These are phyloP conservation scores for Tricholoma flavovirens DNA, from an alignment of 768 basidiomycete species.

Conservation along the genomic window DNA sequence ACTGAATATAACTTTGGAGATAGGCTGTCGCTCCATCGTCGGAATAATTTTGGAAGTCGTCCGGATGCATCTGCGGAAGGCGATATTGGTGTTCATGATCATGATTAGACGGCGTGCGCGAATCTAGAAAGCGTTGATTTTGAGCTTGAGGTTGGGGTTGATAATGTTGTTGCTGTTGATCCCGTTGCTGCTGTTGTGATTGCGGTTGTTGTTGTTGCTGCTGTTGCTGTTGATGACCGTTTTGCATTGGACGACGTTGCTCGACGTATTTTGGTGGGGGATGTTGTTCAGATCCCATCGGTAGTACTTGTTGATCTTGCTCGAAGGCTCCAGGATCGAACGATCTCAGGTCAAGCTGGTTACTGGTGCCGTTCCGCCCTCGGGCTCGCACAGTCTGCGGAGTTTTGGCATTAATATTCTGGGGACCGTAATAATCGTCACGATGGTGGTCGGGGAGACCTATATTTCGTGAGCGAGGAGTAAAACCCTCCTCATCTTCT, in stretches of 20 bases:
- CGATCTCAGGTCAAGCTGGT: slow-evolving; percentile 55
- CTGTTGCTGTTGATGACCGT: slow-evolving; percentile 1
- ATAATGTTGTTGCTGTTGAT: slow-evolving; percentile 2
- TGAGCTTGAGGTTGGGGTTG: slow-evolving; percentile 14
- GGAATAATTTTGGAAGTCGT: slow-evolving; percentile 53
- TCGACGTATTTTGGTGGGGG: slow-evolving; percentile 26
- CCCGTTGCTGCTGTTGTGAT: slow-evolving; percentile 6
- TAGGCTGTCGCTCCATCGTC: slow-evolving; percentile 58
- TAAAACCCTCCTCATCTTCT: slow-evolving; percentile 52
- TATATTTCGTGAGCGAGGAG: slow-evolving; percentile 62
- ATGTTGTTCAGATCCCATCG: slow-evolving; percentile 17
- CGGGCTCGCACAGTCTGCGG: slow-evolving; percentile 39
- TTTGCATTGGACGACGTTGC: slow-evolving; percentile 16
- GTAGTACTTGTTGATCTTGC: slow-evolving; percentile 25
- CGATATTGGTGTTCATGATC: slow-evolving; percentile 25
- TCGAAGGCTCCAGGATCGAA: slow-evolving; percentile 55
- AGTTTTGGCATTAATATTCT: slow-evolving; percentile 19
- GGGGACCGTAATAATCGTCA: slow-evolving; percentile 23
- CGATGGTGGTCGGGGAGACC: slow-evolving; percentile 46
- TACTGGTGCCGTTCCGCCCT: slow-evolving; percentile 51
- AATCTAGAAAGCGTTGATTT: slow-evolving; percentile 15
- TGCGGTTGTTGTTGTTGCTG: neutral
- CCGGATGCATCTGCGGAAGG: slow-evolving; percentile 39
- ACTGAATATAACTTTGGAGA: slow-evolving; percentile 52
- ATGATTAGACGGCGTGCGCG: slow-evolving; percentile 8